These are phyloP conservation scores for Phytophthora vignae DNA, from an alignment of 352 stramenopile genomes.

Conservation along the genomic window DNA sequence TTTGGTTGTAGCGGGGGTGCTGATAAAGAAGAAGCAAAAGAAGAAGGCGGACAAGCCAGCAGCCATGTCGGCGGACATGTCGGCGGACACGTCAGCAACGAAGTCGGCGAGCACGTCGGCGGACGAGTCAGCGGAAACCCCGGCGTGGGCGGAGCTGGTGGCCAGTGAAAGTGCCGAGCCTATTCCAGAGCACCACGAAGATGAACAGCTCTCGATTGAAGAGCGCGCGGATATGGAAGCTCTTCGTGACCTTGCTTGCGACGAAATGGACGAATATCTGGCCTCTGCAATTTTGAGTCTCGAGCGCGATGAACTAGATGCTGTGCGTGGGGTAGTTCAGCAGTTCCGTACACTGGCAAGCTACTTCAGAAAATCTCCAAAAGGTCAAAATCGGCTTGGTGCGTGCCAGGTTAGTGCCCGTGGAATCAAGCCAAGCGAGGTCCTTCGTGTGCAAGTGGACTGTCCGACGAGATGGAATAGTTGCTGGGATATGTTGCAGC, in stretches of 20 bases:
- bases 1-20: background rate
- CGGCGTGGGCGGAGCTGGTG: background rate
- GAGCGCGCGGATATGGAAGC: background rate
- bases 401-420: background rate
- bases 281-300: background rate
- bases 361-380: background rate
- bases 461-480: conserved; percentile 11
- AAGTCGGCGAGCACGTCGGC: no score
- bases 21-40: background rate
- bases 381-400: background rate
- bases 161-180: background rate
- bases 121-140: background rate
- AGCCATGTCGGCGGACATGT: no score
- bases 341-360: background rate
- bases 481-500: background rate
- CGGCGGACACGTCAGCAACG: no score
- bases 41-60: no score
- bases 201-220: background rate
- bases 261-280: background rate
- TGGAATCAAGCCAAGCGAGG: background rate
- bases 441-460: background rate
- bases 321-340: background rate
- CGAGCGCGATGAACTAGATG: background rate
- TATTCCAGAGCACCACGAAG: background rate
- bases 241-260: conserved; percentile 1